Evolutionary conservation across 1,284 basidiomycete genomes (phyloP).

Genomic region (Leccinum griseonigrum): DNA sequence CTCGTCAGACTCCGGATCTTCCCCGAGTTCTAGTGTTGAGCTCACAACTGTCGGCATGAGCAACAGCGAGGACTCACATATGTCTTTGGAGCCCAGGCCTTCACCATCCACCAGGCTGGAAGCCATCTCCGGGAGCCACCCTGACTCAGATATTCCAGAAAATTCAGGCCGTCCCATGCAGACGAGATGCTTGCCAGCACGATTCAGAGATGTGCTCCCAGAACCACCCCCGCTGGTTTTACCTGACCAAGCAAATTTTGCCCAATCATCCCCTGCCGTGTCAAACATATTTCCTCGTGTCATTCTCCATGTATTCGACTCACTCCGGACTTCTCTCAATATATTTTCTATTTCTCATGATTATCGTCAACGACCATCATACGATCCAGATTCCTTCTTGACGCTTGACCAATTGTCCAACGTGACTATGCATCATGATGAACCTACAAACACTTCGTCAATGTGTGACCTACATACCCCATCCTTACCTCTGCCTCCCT

Average conservation of each 20-base stretch:
- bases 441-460: too few species aligned
- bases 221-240: neutral
- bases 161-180: neutral
- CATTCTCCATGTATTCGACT: conserved; percentile 6
- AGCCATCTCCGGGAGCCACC: neutral
- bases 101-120: too few species aligned
- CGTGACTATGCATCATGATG: neutral
- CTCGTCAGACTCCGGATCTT: too few species aligned
- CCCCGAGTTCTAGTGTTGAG: too few species aligned
- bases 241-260: neutral
- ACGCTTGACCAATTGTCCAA: neutral
- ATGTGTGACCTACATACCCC: neutral
- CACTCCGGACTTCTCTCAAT: conserved; percentile 11
- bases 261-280: neutral
- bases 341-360: conserved; percentile 16
- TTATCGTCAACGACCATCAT: conserved; percentile 25
- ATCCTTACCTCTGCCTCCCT: conserved; percentile 9
- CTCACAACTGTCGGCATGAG: too few species aligned
- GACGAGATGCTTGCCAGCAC: neutral
- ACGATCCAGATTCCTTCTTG: conserved; percentile 22
- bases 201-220: neutral
- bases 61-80: too few species aligned
- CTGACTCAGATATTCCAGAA: neutral
- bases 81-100: too few species aligned
- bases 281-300: neutral